phyloP scores from a whole-genome alignment of 2,329 filamentous ascomycete species.

The Sporothrix pallida region DNA sequence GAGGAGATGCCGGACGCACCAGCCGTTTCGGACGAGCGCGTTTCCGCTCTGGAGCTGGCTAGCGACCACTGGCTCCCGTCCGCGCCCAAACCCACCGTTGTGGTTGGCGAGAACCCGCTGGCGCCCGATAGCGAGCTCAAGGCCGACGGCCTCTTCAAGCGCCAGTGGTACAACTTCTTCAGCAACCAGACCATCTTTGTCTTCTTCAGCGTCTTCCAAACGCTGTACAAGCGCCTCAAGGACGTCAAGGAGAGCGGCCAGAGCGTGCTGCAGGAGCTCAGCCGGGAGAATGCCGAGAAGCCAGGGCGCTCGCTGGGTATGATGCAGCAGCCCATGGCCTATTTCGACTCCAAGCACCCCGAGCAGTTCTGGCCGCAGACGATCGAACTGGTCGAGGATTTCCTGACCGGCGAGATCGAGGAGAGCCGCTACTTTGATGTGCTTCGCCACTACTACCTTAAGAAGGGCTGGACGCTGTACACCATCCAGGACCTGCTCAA shows the following conservation, averaged over 20 bases:
- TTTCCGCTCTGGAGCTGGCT: slow-evolving; percentile 63
- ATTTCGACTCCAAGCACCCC: slow-evolving; percentile 70
- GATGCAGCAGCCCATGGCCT: slow-evolving; percentile 77
- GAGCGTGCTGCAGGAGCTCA: slow-evolving; percentile 74
- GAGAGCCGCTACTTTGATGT: slow-evolving; percentile 86
- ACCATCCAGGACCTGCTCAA: slow-evolving; percentile 87
- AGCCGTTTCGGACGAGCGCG: slow-evolving; percentile 46
- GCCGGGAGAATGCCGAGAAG: slow-evolving; percentile 74
- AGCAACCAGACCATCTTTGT: slow-evolving; percentile 90
- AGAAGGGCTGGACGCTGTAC: slow-evolving; percentile 91
- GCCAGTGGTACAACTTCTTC: slow-evolving; percentile 86
- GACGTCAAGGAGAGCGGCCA: slow-evolving; percentile 81
- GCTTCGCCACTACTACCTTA: slow-evolving; percentile 87
- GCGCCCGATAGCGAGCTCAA: slow-evolving; percentile 67
- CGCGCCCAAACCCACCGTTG: slow-evolving; percentile 61
- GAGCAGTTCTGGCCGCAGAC: slow-evolving; percentile 86
- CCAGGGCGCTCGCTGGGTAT: slow-evolving; percentile 84
- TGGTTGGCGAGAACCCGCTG: slow-evolving; percentile 59
- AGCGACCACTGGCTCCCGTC: slow-evolving; percentile 70
- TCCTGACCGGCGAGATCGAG: slow-evolving; percentile 81
- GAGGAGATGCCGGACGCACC: slow-evolving; percentile 72
- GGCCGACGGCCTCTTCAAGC: slow-evolving; percentile 79
- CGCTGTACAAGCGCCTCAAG: slow-evolving; percentile 82
- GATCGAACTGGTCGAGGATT: slow-evolving; percentile 83
- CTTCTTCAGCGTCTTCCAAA: slow-evolving; percentile 92